Evolutionary conservation across 2,329 filamentous ascomycete genomes (phyloP).

Genomic region (Helminthosporium solani): DNA sequence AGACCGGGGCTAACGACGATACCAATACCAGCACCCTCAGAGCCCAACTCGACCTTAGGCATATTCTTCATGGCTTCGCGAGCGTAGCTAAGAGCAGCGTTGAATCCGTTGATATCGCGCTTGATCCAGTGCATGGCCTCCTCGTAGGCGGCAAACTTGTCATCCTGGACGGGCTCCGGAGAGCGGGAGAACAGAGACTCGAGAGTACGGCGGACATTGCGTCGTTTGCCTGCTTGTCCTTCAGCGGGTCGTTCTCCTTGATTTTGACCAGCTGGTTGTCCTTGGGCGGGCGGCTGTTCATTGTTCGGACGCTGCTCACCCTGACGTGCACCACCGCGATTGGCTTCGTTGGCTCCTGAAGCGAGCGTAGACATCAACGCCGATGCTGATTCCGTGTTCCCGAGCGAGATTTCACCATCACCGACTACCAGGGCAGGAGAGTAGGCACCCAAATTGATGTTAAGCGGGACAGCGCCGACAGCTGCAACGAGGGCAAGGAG

Average conservation of each 20-base stretch:
- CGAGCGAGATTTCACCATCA: constrained; percentile 56
- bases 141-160: constrained; percentile 34
- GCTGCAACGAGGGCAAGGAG: constrained; percentile 39
- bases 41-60: constrained; percentile 53
- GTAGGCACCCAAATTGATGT: constrained; percentile 56
- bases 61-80: constrained; percentile 49
- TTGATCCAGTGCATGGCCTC: constrained; percentile 45
- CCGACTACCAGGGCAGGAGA: constrained; percentile 56
- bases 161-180: constrained; percentile 18
- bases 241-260: constrained; percentile 19
- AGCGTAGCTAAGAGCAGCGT: constrained; percentile 51
- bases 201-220: constrained; percentile 30
- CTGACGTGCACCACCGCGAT: constrained; percentile 16
- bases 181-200: constrained; percentile 30
- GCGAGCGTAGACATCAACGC: constrained; percentile 49
- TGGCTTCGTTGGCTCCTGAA: constrained; percentile 39
- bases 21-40: constrained; percentile 47
- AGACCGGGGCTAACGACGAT: constrained; percentile 42
- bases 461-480: constrained; percentile 48
- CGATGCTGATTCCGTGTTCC: constrained; percentile 44
- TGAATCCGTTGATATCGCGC: constrained; percentile 52
- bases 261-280: constrained; percentile 18
- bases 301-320: constrained; percentile 15
- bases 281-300: constrained; percentile 15
- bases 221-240: constrained; percentile 24